Evolutionary conservation across 495 filamentous ascomycete genomes (phyloP).

Genomic region (Chaetomidium leptoderma): DNA sequence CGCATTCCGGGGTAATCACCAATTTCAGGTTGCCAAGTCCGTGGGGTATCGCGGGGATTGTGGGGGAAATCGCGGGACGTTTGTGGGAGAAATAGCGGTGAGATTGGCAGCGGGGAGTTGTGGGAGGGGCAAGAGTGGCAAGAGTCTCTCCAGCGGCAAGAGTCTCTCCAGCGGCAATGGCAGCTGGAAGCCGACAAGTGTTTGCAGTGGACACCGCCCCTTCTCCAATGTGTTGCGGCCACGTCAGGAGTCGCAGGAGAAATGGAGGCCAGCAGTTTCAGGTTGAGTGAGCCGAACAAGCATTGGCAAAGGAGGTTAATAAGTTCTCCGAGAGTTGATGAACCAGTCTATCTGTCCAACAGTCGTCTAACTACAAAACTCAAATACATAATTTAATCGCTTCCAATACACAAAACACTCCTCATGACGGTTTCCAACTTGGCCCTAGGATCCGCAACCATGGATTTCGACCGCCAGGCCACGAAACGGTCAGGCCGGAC

Average conservation of each 20-base stretch:
- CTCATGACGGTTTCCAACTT: constrained; percentile 29
- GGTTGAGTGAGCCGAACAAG: too few relatives aligned
- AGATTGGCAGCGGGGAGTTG: not conserved
- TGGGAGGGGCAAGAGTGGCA: too few relatives aligned
- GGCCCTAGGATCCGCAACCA: constrained; percentile 20
- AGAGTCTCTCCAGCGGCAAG: too few relatives aligned
- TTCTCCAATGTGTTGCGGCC: too few relatives aligned
- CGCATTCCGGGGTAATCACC: not conserved
- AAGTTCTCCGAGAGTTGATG: too few relatives aligned
- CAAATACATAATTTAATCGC: not conserved
- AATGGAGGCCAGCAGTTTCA: too few relatives aligned
- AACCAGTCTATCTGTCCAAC: not conserved
- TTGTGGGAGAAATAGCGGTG: not conserved
- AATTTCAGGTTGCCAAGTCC: not conserved
- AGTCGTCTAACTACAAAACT: not conserved
- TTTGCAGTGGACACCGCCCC: too few relatives aligned
- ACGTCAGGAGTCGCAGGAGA: too few relatives aligned
- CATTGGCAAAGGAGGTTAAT: too few relatives aligned
- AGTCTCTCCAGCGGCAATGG: too few relatives aligned
- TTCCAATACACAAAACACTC: constrained; percentile 15
- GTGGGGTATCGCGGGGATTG: not conserved
- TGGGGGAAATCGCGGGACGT: not conserved
- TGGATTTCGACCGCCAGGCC: constrained; percentile 36
- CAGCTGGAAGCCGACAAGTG: too few relatives aligned
- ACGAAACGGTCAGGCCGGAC: constrained; percentile 44